Conservation (phyloP, 495 filamentous ascomycete species). For the Aspergillus leporis region DNA sequence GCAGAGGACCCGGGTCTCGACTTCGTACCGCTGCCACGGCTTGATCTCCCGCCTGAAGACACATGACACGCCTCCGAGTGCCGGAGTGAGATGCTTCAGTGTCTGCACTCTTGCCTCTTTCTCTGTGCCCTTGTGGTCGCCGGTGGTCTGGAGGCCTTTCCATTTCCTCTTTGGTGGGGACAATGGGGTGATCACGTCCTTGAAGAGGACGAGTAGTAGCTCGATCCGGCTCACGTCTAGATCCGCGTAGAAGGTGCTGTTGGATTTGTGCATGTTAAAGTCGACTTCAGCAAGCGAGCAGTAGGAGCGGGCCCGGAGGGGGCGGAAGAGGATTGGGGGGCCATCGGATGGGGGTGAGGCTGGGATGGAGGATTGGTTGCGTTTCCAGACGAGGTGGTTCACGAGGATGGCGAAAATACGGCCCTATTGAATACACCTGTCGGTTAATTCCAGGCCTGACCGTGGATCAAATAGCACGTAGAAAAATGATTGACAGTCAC, state of each 20-base stretch:
- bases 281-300: constrained; percentile 39
- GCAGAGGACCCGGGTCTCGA: constrained; percentile 66
- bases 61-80: constrained; percentile 67
- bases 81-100: not conserved
- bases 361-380: not conserved
- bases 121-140: not conserved
- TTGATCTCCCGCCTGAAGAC: constrained; percentile 69
- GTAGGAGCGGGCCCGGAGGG: constrained; percentile 1
- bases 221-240: constrained; percentile 73
- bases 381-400: not conserved
- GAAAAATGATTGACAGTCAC: not conserved
- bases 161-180: constrained; percentile 3
- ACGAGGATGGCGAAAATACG: not conserved
- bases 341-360: not conserved
- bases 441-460: not conserved
- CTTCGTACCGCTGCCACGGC: constrained; percentile 68
- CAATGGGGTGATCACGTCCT: constrained; percentile 42
- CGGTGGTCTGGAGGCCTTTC: not conserved
- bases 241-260: constrained; percentile 81
- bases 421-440: not conserved
- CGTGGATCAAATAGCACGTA: too few species aligned
- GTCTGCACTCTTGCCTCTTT: not conserved
- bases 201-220: constrained; percentile 56
- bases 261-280: constrained; percentile 65
- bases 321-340: not conserved